phyloP scores from a whole-genome alignment of 768 basidiomycete genomes.

The Pisolithus albus region DNA sequence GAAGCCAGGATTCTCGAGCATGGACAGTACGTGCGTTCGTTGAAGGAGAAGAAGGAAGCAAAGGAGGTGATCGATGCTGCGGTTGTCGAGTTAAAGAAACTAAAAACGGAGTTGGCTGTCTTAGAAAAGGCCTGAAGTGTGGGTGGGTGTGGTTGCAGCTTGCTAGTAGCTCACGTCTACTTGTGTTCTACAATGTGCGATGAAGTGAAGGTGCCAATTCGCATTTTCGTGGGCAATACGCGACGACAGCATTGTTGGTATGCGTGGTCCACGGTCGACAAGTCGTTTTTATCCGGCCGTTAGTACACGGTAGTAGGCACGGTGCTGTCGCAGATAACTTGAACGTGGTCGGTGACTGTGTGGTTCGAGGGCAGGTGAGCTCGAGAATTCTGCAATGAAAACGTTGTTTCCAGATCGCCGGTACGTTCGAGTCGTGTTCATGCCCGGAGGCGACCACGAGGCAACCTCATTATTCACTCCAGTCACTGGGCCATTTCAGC shows the following conservation, averaged over 20 bases:
- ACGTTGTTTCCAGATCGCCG: not conserved
- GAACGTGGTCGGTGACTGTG: too few species aligned
- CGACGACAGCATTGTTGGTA: too few species aligned
- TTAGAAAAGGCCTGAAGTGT: conserved; percentile 11
- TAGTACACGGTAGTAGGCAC: too few species aligned
- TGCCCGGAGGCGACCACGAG: conserved; percentile 15
- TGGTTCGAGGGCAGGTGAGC: not conserved
- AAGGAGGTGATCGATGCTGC: conserved; percentile 42
- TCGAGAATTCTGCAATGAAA: not conserved
- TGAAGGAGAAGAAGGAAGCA: conserved; percentile 49
- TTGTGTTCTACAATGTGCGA: too few species aligned
- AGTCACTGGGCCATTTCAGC: not conserved
- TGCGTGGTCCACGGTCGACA: too few species aligned
- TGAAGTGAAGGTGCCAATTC: too few species aligned
- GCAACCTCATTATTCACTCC: conserved; percentile 23
- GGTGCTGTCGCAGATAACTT: too few species aligned
- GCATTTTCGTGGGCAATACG: too few species aligned
- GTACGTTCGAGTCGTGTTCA: not conserved
- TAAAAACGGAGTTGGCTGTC: conserved; percentile 50
- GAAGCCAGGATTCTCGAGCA: conserved; percentile 74
- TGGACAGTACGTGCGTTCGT: conserved; percentile 60
- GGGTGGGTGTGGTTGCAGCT: too few species aligned
- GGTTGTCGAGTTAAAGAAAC: conserved; percentile 54
- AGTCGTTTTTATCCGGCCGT: too few species aligned
- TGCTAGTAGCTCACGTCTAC: too few species aligned